Base-by-base conservation (phyloP, 257 asterid species). In the Salvia rosmarinus region DNA sequence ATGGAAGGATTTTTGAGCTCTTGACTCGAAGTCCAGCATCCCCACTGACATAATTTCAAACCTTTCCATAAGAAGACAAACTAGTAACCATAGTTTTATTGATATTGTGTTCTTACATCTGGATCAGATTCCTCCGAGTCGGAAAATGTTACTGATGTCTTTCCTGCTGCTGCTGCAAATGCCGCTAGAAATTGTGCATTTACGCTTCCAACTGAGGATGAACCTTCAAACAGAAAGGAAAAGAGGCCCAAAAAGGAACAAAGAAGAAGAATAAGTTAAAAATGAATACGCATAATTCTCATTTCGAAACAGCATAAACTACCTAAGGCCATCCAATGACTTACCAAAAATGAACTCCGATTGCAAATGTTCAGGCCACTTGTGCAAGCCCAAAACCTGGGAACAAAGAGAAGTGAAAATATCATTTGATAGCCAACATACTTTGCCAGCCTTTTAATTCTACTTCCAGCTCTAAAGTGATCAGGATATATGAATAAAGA, bases 71-170 rank as follows among this genome's bases (percentile, higher is more conserved):
- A 59, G 46, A 66, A 64, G 23, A 60, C 21, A 73, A 74, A 12
- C 72, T 30, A 43, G 51, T 46, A 66, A 64, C 62, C 44, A 67
- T 34, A 65, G 57, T 57, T 42, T 51, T 13, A 58, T 66, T 12
- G 11, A 40, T 57, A 66, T 70, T 19, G 49, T 68, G 67, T 70
- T 77, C 89, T 79, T 82, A 92, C 98, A 68, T 89, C 90, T 63
- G 98, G 96, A 82, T 92, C 98, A 2, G 96, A 89, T 68, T 92
- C 98, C 80, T 92, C 94, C 14, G 98, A 89, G 58, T 92, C 98
- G 19, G 83, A 54, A 74, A 77, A 74, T 55, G 87, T 87, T 72
- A 78, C 80, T 3, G 94, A 83, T 39, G 82, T 84, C 78, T 92
- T 92, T 78, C 98, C 98, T 77, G 89, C 84, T 49, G 96, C 98